Percentiles rank a stretch among this genome's conserved stretches.
Evolutionary conservation across 768 basidiomycete genomes (phyloP).

Genomic region (Serpula lacrymans): DNA sequence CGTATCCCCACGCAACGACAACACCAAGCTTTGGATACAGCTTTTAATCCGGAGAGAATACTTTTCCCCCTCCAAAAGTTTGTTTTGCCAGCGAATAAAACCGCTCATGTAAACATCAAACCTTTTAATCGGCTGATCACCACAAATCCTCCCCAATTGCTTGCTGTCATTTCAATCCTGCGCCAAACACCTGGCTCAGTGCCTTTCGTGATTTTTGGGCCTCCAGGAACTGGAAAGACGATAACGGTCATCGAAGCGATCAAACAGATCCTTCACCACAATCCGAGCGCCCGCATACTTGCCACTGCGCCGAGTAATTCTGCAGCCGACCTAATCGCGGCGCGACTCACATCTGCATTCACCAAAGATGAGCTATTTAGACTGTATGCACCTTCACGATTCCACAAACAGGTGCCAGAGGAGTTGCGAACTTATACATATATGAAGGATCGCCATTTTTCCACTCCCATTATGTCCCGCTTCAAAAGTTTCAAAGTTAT

Average conservation of each 20-base stretch:
- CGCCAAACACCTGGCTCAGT: slow-evolving; percentile 40
- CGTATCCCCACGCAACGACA: slow-evolving; percentile 50
- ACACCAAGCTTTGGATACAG: slow-evolving; percentile 48
- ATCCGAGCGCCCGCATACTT: slow-evolving; percentile 46
- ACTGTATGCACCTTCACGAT: slow-evolving; percentile 48
- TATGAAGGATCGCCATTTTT: slow-evolving; percentile 28
- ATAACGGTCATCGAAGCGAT: slow-evolving; percentile 65
- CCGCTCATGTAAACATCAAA: slow-evolving; percentile 9
- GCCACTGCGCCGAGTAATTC: slow-evolving; percentile 70
- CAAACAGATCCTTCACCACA: slow-evolving; percentile 42
- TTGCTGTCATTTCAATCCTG: slow-evolving; percentile 47
- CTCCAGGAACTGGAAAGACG: slow-evolving; percentile 70
- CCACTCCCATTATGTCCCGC: slow-evolving; percentile 38
- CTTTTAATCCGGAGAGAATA: slow-evolving; percentile 36
- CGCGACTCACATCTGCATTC: slow-evolving; percentile 34
- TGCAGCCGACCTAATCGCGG: slow-evolving; percentile 58
- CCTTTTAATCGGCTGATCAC: slow-evolving; percentile 42
- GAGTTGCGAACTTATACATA: slow-evolving; percentile 36
- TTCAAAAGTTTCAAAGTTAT: slow-evolving; percentile 48
- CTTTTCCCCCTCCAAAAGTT: slow-evolving; percentile 40
- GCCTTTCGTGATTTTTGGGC: slow-evolving; percentile 62
- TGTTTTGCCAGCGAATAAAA: slow-evolving; percentile 1
- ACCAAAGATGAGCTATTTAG: slow-evolving; percentile 43
- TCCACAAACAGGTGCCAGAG: slow-evolving; percentile 33
- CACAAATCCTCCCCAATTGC: slow-evolving; percentile 44